A percentile compares a stretch with the other conserved stretches of the same genome.
Evolutionary conservation across 495 filamentous ascomycete genomes (phyloP).

Genomic region (Trichocladium antarcticum): DNA sequence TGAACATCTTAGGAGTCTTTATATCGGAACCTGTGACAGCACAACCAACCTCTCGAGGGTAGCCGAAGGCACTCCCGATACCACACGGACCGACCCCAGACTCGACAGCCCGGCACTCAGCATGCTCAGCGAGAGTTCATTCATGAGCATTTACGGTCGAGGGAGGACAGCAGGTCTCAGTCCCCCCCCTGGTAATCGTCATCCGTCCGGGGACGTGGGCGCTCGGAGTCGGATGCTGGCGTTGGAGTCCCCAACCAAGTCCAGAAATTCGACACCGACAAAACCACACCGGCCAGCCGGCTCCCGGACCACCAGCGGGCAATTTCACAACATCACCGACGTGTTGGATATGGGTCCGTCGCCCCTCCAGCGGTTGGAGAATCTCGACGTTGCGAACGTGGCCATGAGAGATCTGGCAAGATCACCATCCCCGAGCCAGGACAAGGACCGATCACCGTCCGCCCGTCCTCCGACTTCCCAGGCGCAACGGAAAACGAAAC

Average conservation of each 20-base stretch:
- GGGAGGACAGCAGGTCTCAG: constrained; percentile 20
- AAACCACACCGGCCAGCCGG: constrained; percentile 10
- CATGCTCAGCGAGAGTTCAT: constrained; percentile 69
- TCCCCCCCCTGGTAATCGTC: constrained; percentile 16
- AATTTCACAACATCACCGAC: constrained; percentile 34
- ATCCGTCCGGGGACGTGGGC: constrained; percentile 23
- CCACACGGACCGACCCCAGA: constrained; percentile 20
- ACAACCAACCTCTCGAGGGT: constrained; percentile 30
- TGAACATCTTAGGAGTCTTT: constrained; percentile 54
- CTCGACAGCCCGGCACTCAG: constrained; percentile 57
- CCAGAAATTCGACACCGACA: constrained; percentile 7
- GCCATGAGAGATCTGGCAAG: constrained; percentile 16
- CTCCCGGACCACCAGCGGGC: constrained; percentile 13
- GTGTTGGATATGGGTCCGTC: constrained; percentile 28
- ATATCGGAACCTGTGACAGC: constrained; percentile 39
- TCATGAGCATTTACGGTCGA: constrained; percentile 54
- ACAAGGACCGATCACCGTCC: constrained; percentile 16
- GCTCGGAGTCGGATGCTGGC: constrained; percentile 7
- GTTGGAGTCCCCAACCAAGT: constrained; percentile 16
- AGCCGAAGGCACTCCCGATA: constrained; percentile 28
- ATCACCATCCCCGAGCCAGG: constrained; percentile 16
- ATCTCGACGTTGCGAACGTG: constrained; percentile 18
- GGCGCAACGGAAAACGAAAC: constrained; percentile 23
- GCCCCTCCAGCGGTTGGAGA: constrained; percentile 34
- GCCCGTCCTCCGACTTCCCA: constrained; percentile 9